Evolutionary conservation across 148 eudicot species (phyloP), one percentile per base, ranked within the genome.

Genomic region (Selenicereus undatus): DNA sequence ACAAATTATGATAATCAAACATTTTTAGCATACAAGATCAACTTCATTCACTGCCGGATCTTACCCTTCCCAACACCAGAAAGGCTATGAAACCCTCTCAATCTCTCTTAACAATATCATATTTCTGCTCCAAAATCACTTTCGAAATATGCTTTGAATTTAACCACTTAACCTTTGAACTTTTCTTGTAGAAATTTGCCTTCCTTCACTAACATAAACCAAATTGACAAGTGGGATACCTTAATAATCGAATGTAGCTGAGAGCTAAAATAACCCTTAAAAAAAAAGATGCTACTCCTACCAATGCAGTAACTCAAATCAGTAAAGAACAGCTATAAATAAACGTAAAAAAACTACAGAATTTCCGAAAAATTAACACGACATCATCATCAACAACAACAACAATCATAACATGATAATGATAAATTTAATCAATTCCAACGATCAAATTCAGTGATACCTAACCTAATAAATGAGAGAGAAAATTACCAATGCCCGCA

Each of bases 401-500:
- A n/a, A n/a, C 11, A 26, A 64, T 3, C 8, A 64, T 62, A 39
- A 58, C n/a, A 64, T 64, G 69, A 64, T 64, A 0, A 26, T 64
- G 30, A 24, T 16, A 30, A 22, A 27, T 24, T 26, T 0, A 66
- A 51, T 30, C 81, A 60, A 80, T 11, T 18, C 21, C 22, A 73
- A 30, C 66, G 50, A 84, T 62, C 80, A 72, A 76, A 81, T 54
- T 16, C 74, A 78, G 12, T n/a, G 27, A 60, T 20, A 5, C 22
- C 17, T 3, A 43, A 22, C n/a, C 45, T 11, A 51, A 36, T 11
- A 2, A 74, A 45, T 60, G 13, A 45, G 43, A 48, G 68, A 70
- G 56, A 54, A 75, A 1, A 70, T 77, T 83, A 92, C 98, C 98
- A 93, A 90, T 92, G 94, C 51, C 22, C 78, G 88, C 96, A 93